These are phyloP conservation scores for Paralagenidium karlingii DNA, from an alignment of 352 stramenopile genomes.

Conservation along the genomic window DNA sequence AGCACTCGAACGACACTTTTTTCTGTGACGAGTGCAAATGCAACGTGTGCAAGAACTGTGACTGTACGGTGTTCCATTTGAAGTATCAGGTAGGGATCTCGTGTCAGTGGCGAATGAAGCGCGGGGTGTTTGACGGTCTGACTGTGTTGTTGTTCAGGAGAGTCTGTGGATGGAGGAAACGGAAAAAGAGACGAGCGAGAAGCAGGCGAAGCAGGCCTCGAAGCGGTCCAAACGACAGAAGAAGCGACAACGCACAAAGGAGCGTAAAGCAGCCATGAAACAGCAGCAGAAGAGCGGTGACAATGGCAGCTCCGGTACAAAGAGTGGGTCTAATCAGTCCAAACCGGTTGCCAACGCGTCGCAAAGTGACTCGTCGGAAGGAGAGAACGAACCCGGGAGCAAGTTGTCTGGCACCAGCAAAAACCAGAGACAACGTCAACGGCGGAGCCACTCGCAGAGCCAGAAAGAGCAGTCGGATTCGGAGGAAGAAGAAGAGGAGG, in stretches of 20 bases:
- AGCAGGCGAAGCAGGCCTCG: conserved; percentile 79
- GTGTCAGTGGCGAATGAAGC: too few species aligned
- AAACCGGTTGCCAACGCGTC: too few species aligned
- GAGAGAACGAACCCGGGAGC: conserved; percentile 24
- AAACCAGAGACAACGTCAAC: conserved; percentile 7
- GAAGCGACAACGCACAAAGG: conserved; percentile 73
- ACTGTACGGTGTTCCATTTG: conserved; percentile 96
- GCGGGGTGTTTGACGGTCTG: conserved; percentile 73
- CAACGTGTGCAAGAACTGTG: conserved; percentile 94
- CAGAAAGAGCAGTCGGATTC: conserved; percentile 30
- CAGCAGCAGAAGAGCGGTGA: conserved; percentile 21
- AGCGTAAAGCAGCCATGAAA: conserved; percentile 60
- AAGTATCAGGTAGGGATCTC: conserved; percentile 81
- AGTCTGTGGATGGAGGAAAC: conserved; percentile 92
- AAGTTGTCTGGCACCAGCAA: too few species aligned
- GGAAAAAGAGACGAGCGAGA: conserved; percentile 84
- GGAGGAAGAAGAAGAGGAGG: conserved; percentile 26
- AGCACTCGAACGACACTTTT: conserved; percentile 88
- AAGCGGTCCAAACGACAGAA: conserved; percentile 80
- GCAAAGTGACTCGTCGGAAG: too few species aligned
- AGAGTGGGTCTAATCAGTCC: background rate
- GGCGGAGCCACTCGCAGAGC: conserved; percentile 10
- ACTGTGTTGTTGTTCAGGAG: conserved; percentile 37
- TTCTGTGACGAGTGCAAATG: conserved; percentile 98
- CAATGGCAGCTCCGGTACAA: conserved; percentile 6